phyloP scores from a whole-genome alignment of 73 alveolate genomes.

The Blepharisma stoltei region DNA sequence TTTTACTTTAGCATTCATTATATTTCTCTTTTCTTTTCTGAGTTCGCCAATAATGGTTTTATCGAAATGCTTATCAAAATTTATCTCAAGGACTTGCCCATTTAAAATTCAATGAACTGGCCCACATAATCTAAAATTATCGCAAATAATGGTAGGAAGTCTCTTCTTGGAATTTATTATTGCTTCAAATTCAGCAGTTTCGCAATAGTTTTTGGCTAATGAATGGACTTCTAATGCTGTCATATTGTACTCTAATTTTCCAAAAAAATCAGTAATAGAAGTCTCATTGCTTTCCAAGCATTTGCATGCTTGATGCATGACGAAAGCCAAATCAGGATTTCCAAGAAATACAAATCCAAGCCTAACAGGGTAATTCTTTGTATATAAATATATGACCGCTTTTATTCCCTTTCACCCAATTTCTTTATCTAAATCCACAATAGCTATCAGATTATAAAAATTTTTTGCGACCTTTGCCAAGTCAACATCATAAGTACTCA shows the following conservation, averaged over 20 bases:
- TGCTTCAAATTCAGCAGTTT: background rate
- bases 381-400: background rate
- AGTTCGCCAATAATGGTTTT: background rate
- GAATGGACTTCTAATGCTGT: background rate
- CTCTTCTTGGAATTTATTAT: background rate
- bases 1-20: background rate
- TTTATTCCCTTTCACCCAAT: background rate
- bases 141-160: background rate
- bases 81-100: background rate
- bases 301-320: background rate
- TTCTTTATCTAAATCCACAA: background rate
- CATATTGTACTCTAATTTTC: background rate
- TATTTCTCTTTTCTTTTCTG: background rate
- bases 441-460: background rate
- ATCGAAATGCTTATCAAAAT: too few relatives aligned
- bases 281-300: background rate
- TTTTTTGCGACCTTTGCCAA: background rate
- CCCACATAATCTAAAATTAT: slow-evolving; percentile 4
- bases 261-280: background rate
- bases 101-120: background rate
- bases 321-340: background rate
- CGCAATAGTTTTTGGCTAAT: background rate
- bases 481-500: background rate
- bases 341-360: background rate
- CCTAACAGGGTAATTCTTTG: background rate